Percentiles rank a stretch among this genome's conserved stretches.
These are phyloP conservation scores for Candida railenensis DNA, from an alignment of 805 yeast species.

Conservation along the genomic window DNA sequence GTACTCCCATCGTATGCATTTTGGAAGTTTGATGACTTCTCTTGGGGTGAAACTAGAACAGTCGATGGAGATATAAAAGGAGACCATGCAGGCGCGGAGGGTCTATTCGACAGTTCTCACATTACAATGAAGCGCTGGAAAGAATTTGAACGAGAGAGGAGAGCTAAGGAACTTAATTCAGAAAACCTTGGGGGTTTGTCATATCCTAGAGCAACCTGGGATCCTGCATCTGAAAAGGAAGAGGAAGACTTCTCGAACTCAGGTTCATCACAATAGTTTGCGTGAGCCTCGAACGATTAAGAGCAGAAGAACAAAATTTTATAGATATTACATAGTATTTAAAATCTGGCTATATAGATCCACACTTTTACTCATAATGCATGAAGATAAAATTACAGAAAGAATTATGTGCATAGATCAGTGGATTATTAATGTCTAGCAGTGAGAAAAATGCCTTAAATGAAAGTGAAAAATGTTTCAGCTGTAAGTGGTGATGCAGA, in stretches of 20 bases:
- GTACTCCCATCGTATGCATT: constrained; percentile 81
- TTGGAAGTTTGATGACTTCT: constrained; percentile 95
- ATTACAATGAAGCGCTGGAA: constrained; percentile 94
- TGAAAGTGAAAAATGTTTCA: too few species aligned
- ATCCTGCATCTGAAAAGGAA: constrained; percentile 33
- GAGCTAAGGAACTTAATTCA: constrained; percentile 25
- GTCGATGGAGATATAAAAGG: constrained; percentile 66
- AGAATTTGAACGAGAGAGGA: constrained; percentile 78
- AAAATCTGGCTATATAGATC: neutral
- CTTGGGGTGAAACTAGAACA: constrained; percentile 95
- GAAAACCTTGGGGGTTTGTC: constrained; percentile 15
- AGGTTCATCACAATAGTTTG: neutral
- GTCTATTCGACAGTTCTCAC: constrained; percentile 87
- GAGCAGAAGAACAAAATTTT: neutral
- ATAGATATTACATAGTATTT: neutral
- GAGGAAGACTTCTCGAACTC: constrained; percentile 13
- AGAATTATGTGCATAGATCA: too few species aligned
- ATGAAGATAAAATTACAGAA: too few species aligned
- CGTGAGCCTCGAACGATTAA: neutral
- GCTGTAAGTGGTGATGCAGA: too few species aligned
- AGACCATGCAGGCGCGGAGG: constrained; percentile 67
- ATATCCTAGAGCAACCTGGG: constrained; percentile 46
- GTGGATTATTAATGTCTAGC: too few species aligned
- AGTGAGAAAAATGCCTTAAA: too few species aligned
- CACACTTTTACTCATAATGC: too few species aligned